Evolutionary conservation across 2,329 filamentous ascomycete genomes (phyloP), one percentile per base, ranked within the genome.

Genomic region (Diaporthe eres): DNA sequence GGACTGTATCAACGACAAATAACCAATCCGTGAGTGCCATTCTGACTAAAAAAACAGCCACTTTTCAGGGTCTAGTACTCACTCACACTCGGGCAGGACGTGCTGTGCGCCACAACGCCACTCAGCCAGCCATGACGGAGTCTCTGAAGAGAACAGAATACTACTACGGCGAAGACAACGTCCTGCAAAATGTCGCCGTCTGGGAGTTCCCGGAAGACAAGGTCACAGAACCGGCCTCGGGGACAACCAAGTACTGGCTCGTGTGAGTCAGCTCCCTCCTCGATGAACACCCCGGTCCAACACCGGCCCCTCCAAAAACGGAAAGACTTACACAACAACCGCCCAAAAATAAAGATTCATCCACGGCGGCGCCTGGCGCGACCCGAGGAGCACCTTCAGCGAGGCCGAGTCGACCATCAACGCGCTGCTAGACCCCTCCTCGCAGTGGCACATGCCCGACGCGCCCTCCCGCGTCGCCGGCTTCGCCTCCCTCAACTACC

Each of bases 401-500:
- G 85, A 85, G 74, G 90, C 90, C 78, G 77, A 81, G 37, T 83
- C 87, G 5, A 84, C 86, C 68, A 85, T 91, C 68, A 81, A 84
- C 74, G 80, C 82, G 49, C 82, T 91, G 75, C 80, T 87, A 61
- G 61, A 58, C 49, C 77, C 78, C 39, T 76, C 81, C 37, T 44
- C 42, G 6, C n/a, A 53, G 12, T 28, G 31, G 28, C 72, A 72
- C 72, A 28, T 75, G n/a, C 34, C 71, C 12, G 76, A 80, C 39
- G 72, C 79, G 28, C 76, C 75, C 12, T 76, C 82, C 37, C 81
- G 83, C 67, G 85, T 94, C 75, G 89, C 89, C 31, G 92, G 89
- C 76, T 90, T 94, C 80, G 90, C 91, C 39, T 92, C 91, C 60
- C 81, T 93, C 75, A 90, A 92, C 82, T 93, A 93, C 86, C 88